Evolutionary conservation across 139 green algal genomes (phyloP).

Genomic region (Ettlia oleoabundans): DNA sequence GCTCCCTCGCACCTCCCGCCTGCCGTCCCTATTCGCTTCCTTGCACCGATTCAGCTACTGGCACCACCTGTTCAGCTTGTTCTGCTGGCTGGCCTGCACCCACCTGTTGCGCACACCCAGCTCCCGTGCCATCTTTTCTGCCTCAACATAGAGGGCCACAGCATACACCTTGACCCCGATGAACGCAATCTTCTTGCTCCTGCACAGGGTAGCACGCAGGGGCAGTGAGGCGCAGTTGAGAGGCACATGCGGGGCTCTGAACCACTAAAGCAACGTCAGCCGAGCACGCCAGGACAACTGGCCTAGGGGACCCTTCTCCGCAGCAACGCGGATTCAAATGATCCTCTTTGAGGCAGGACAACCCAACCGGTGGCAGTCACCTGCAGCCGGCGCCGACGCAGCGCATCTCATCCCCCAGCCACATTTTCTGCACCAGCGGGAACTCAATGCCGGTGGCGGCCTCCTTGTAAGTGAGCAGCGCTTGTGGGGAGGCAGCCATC

Average conservation of each 20-base stretch:
- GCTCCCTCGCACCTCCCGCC: too few relatives aligned
- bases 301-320: too few relatives aligned
- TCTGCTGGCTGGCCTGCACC: neutral
- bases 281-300: too few relatives aligned
- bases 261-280: too few relatives aligned
- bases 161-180: constrained; percentile 83
- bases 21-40: too few relatives aligned
- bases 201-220: too few relatives aligned
- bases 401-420: constrained; percentile 61
- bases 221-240: too few relatives aligned
- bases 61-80: neutral
- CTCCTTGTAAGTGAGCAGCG: constrained; percentile 41
- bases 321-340: neutral
- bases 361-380: neutral
- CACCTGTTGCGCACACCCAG: constrained; percentile 64
- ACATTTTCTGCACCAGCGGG: constrained; percentile 55
- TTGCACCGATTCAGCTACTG: too few relatives aligned
- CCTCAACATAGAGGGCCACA: constrained; percentile 80
- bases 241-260: too few relatives aligned
- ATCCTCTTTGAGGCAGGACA: neutral
- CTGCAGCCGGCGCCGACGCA: constrained; percentile 74
- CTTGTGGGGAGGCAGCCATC: neutral
- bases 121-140: constrained; percentile 71
- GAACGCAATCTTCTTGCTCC: constrained; percentile 78
- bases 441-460: constrained; percentile 51